Percentiles rank a stretch among this genome's conserved stretches.
Evolutionary conservation across 164 flowering plant genomes (phyloP).

Genomic region (Macadamia integrifolia): DNA sequence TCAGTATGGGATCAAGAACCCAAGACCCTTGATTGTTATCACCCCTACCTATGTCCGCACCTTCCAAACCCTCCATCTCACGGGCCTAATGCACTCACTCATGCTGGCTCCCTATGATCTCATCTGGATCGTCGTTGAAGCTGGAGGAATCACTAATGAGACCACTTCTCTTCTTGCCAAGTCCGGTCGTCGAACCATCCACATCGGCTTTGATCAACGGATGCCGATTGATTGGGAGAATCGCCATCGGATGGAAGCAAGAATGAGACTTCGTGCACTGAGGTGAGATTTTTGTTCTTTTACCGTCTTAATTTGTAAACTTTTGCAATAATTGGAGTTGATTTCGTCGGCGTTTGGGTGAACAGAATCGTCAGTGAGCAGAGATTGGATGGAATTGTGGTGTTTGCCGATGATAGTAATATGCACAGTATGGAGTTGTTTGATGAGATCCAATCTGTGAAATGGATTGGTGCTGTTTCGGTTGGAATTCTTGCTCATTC

Average conservation of each 20-base stretch:
- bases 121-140: conserved; percentile 90
- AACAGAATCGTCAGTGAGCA: conserved; percentile 67
- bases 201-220: conserved; percentile 51
- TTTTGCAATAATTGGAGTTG: conserved; percentile 12
- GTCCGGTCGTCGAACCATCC: conserved; percentile 48
- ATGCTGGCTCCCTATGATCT: conserved; percentile 80
- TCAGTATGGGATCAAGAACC: conserved; percentile 70
- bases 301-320: background rate
- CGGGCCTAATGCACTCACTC: conserved; percentile 87
- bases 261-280: conserved; percentile 74
- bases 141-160: conserved; percentile 79
- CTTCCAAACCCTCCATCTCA: conserved; percentile 83
- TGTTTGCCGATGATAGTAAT: conserved; percentile 96
- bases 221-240: conserved; percentile 77
- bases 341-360: conserved; percentile 19
- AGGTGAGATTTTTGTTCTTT: conserved; percentile 36
- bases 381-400: conserved; percentile 84
- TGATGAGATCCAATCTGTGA: conserved; percentile 86
- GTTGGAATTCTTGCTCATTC: conserved; percentile 84
- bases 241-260: conserved; percentile 59
- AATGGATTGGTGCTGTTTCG: conserved; percentile 88
- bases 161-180: conserved; percentile 56
- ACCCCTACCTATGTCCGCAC: conserved; percentile 92
- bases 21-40: conserved; percentile 61
- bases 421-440: conserved; percentile 91